These are phyloP conservation scores for Anisodus acutangulus DNA, from an alignment of 257 asterid species.

Conservation along the genomic window DNA sequence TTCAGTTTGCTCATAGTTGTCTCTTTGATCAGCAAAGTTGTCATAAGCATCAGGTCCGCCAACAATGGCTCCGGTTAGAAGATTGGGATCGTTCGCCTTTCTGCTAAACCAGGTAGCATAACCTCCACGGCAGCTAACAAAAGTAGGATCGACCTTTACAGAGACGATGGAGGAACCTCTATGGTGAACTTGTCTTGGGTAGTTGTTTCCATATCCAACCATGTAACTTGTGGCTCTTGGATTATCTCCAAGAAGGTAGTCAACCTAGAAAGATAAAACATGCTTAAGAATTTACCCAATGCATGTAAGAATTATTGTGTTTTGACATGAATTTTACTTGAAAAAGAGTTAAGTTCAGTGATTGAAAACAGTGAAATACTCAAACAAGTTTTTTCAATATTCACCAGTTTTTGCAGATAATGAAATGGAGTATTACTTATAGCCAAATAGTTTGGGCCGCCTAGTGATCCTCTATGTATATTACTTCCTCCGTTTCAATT, in stretches of 20 bases:
- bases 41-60: conserved; percentile 99
- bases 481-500: neutral
- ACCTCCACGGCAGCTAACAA: conserved; percentile 93
- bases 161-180: conserved; percentile 95
- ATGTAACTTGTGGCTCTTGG: conserved; percentile 98
- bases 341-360: neutral
- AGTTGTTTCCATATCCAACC: conserved; percentile 96
- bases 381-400: neutral
- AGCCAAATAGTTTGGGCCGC: neutral
- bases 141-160: conserved; percentile 64
- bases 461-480: neutral
- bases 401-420: neutral
- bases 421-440: neutral
- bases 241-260: conserved; percentile 93
- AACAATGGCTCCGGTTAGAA: conserved; percentile 86
- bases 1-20: conserved; percentile 95
- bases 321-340: neutral
- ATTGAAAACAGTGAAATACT: neutral
- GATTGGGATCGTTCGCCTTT: conserved; percentile 82
- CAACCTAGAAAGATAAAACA: conserved; percentile 58
- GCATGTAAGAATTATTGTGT: neutral
- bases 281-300: neutral
- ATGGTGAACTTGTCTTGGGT: conserved; percentile 91
- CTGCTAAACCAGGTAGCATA: conserved; percentile 92
- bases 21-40: conserved; percentile 92